These are phyloP conservation scores for Ajuga reptans DNA, from an alignment of 305 asterid species.

Conservation along the genomic window DNA sequence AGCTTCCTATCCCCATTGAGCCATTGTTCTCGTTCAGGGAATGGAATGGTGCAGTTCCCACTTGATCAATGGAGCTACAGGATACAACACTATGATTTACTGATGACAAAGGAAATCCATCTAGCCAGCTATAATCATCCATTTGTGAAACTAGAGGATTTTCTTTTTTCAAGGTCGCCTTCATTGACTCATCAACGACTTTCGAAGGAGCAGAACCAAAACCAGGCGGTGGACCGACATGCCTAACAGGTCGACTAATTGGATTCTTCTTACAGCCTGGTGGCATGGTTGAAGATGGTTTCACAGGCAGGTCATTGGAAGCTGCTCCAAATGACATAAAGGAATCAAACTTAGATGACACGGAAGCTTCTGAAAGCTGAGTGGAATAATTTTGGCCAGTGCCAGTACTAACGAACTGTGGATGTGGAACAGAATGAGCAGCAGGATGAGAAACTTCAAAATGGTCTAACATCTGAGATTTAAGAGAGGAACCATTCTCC, in stretches of 20 bases:
- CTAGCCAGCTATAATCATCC: slow-evolving; percentile 79
- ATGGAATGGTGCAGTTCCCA: slow-evolving; percentile 29
- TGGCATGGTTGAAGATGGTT: slow-evolving; percentile 36
- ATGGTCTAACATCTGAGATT: slow-evolving; percentile 36
- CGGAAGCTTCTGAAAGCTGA: slow-evolving; percentile 37
- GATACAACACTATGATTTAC: slow-evolving; percentile 43
- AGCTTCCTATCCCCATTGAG: slow-evolving; percentile 37
- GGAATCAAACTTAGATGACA: slow-evolving; percentile 45
- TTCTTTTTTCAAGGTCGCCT: slow-evolving; percentile 38
- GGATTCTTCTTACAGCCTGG: slow-evolving; percentile 67
- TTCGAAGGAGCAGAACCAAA: slow-evolving; percentile 65
- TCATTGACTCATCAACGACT: slow-evolving; percentile 42
- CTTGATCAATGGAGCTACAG: slow-evolving; percentile 35
- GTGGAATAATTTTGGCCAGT: slow-evolving; percentile 26
- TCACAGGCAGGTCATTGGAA: slow-evolving; percentile 28
- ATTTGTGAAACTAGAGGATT: slow-evolving; percentile 31
- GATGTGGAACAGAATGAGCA: slow-evolving; percentile 41
- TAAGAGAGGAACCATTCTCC: slow-evolving; percentile 39
- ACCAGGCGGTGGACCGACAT: slow-evolving; percentile 92
- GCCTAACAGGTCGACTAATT: slow-evolving; percentile 70
- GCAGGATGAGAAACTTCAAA: slow-evolving; percentile 44
- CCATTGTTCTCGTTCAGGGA: slow-evolving; percentile 37
- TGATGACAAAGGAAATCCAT: slow-evolving; percentile 49
- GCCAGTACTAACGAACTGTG: slow-evolving; percentile 31
- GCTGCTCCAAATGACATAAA: slow-evolving; percentile 35